Conservation (phyloP, 331 rosid genomes). For the Acacia concinna region DNA sequence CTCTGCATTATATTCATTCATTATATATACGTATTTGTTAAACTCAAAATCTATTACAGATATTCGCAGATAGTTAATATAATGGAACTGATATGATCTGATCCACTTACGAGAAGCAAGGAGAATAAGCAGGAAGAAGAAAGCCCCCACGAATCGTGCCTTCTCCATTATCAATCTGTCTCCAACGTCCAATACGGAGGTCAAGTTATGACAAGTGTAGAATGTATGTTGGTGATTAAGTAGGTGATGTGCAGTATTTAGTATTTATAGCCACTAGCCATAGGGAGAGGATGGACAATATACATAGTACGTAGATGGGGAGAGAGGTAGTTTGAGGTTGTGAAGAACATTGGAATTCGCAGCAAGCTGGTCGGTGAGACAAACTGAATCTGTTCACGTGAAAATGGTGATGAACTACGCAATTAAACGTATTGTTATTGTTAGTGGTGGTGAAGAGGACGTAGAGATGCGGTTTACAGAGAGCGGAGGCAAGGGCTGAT, state of each 20-base stretch:
- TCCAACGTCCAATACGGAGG: not conserved
- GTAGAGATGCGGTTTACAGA: not conserved
- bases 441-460: not conserved
- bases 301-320: no score
- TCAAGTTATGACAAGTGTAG: not conserved
- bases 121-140: conserved; percentile 44
- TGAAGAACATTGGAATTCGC: not conserved
- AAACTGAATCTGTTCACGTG: conserved; percentile 30
- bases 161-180: conserved; percentile 22
- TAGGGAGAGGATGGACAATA: no score
- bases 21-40: not conserved
- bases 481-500: not conserved
- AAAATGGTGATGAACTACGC: not conserved
- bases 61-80: no score
- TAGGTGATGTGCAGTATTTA: not conserved
- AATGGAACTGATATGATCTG: not conserved
- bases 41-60: not conserved
- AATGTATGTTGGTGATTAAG: not conserved
- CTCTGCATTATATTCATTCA: conserved; percentile 27
- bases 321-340: no score
- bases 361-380: not conserved
- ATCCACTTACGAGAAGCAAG: conserved; percentile 53
- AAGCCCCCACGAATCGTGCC: conserved; percentile 35
- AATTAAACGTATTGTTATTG: not conserved
- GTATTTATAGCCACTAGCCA: not conserved